Base-by-base conservation (phyloP, 139 green algal genomes). In the Chlorokybus atmophyticus region DNA sequence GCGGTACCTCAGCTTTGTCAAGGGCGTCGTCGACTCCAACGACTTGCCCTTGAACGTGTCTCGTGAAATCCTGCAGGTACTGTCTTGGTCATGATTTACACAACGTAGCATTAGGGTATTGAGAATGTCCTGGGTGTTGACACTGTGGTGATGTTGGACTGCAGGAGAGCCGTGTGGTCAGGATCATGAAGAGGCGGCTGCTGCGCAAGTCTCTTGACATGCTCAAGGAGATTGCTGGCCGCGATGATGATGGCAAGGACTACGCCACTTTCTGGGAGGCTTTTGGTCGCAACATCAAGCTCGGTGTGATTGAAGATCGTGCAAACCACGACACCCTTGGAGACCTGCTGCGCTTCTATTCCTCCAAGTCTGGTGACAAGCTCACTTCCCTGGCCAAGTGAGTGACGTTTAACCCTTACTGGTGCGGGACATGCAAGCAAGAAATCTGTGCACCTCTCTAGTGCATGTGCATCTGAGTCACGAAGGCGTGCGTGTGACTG, bases 31-130 rank as follows among this genome's bases (percentile, higher is more conserved):
- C 1, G 91, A 98, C 81, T 88, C 73, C 44, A 81, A 76, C 31
- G 91, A 98, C 79, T 80, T 98, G 61, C 90, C 91, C 1, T 84
- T 98, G 31, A 97, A 98, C 64, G 90, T 98, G 2, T 90, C 77
- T 2, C 79, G 91, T 32, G 91, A 98, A 73, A 97, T 98, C 65
- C 71, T 98, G 49, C 90, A 94, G 77, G 83, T n/a, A n/a, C n/a
- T 78, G 55, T 50, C 53, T 29, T n/a, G n/a, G n/a, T n/a, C n/a
- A n/a, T n/a, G n/a, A n/a, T n/a, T n/a, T n/a, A n/a, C n/a, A n/a
- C n/a, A n/a, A n/a, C n/a, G n/a, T n/a, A n/a, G n/a, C n/a, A n/a
- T n/a, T n/a, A n/a, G n/a, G n/a, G n/a, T n/a, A n/a, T n/a, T n/a
- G n/a, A n/a, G n/a, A n/a, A n/a, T n/a, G n/a, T n/a, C n/a, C n/a